These are phyloP conservation scores for Eucalyptus sideroxylon DNA, from an alignment of 345 rosid species.

Conservation along the genomic window DNA sequence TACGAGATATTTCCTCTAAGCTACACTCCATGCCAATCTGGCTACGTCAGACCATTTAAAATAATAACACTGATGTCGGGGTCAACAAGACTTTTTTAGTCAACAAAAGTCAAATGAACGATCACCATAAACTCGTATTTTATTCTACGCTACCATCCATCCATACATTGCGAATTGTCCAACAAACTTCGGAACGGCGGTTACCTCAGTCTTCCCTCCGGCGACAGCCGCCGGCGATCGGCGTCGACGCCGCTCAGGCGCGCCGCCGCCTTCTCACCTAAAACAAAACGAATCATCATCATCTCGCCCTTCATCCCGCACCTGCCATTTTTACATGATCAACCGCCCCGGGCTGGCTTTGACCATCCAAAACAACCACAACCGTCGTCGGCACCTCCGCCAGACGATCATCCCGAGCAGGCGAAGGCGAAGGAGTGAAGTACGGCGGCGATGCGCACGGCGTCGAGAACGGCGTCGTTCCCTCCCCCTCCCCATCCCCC, in stretches of 20 bases:
- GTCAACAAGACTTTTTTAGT: background rate
- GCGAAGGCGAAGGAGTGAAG: slow-evolving; percentile 63
- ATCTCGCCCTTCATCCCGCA: background rate
- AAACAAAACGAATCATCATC: background rate
- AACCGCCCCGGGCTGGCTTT: background rate
- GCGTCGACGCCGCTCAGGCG: background rate
- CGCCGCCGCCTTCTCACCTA: background rate
- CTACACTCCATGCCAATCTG: background rate
- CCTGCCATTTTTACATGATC: background rate
- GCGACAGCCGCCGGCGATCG: background rate
- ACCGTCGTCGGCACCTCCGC: background rate
- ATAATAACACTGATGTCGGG: background rate
- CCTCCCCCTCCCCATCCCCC: background rate
- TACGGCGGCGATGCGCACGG: slow-evolving; percentile 52
- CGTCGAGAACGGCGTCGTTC: slow-evolving; percentile 54
- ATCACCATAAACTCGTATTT: background rate
- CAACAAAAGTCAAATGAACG: background rate
- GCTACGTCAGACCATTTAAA: background rate
- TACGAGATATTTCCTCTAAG: background rate
- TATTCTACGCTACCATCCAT: background rate
- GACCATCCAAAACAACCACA: background rate
- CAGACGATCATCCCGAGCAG: slow-evolving; percentile 1
- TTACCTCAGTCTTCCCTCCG: background rate
- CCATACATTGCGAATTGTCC: background rate
- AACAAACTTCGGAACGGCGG: background rate